These are phyloP conservation scores for Citrullus mucosospermus DNA, from an alignment of 306 rosid species.

Conservation along the genomic window DNA sequence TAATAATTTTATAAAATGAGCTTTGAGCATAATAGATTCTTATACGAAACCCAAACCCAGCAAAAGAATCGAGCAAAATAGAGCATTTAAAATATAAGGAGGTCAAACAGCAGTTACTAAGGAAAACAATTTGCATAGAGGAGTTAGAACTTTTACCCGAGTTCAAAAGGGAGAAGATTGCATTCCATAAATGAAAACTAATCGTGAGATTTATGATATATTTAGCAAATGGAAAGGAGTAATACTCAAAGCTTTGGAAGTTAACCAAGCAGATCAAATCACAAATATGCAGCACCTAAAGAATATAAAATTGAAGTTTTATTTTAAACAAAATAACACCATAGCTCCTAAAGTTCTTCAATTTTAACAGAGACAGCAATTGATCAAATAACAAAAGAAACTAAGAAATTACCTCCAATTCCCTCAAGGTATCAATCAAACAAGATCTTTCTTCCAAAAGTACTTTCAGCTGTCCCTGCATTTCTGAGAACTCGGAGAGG, in stretches of 20 bases:
- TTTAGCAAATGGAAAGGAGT: neutral
- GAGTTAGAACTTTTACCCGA: neutral
- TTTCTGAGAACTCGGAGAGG: constrained; percentile 67
- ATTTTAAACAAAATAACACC: neutral
- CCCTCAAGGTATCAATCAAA: constrained; percentile 74
- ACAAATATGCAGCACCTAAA: neutral
- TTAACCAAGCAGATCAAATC: neutral
- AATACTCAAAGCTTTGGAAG: neutral
- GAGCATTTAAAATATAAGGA: neutral
- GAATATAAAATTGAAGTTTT: neutral
- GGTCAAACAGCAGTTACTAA: neutral
- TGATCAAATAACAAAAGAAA: neutral
- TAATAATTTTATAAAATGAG: neutral
- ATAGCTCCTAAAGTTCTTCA: neutral
- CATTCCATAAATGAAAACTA: neutral
- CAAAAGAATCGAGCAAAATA: neutral
- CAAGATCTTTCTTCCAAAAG: constrained; percentile 57
- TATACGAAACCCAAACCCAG: neutral
- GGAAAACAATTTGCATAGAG: neutral
- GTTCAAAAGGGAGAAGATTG: neutral
- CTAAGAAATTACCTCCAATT: constrained; percentile 60
- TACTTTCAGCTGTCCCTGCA: constrained; percentile 50
- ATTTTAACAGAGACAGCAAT: neutral
- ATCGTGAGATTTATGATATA: neutral
- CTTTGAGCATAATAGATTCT: neutral